Percentiles rank a stretch among this genome's conserved stretches.
Conservation (phyloP, 78 protist genomes). For the Kipferlia bialata region DNA sequence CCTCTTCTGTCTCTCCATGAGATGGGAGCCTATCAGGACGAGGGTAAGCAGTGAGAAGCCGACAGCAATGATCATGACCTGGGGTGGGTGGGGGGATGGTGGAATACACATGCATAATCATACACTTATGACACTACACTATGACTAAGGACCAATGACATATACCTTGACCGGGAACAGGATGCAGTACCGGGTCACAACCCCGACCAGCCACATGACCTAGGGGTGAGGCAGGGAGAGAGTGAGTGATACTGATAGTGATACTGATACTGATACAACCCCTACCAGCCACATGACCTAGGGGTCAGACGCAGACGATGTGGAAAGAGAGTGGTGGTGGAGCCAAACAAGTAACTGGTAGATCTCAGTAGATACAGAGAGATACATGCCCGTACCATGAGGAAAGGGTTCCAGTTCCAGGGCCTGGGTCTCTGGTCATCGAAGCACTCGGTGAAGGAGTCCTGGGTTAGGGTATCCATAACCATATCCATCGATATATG, state of each 20-base stretch:
- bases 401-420: conserved; percentile 60
- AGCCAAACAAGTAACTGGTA: too few species aligned
- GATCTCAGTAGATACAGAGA: too few species aligned
- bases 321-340: too few species aligned
- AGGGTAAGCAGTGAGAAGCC: background rate
- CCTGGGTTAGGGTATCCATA: too few species aligned
- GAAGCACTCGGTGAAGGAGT: conserved; percentile 51
- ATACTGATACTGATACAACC: too few species aligned
- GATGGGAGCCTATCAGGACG: background rate
- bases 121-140: too few species aligned
- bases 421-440: conserved; percentile 10
- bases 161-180: conserved; percentile 41
- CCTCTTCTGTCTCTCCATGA: background rate
- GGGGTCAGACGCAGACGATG: too few species aligned
- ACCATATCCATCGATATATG: too few species aligned
- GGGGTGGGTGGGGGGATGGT: background rate
- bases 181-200: conserved; percentile 40
- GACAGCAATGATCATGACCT: conserved; percentile 5
- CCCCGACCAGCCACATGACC: conserved; percentile 53
- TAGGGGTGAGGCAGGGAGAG: too few species aligned
- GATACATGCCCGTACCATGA: conserved; percentile 42
- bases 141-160: background rate
- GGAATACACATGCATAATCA: too few species aligned
- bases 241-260: too few species aligned
- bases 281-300: too few species aligned